Conservation (phyloP, 1,284 basidiomycete genomes). For the Stereum hirsutum region DNA sequence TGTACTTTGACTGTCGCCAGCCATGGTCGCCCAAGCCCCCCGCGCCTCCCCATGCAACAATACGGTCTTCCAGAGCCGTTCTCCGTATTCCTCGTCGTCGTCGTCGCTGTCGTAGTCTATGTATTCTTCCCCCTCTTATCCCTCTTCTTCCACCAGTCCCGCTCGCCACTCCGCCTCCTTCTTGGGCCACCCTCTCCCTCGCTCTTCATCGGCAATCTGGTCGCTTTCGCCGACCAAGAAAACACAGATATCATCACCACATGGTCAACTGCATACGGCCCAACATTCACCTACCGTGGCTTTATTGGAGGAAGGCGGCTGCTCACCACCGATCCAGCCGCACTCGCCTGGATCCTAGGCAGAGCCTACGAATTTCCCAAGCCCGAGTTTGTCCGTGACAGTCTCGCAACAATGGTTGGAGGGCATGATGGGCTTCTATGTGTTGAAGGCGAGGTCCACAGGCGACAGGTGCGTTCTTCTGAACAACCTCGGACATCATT, state of each 20-base stretch:
- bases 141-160: conserved; percentile 23
- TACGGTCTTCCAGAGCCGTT: no score
- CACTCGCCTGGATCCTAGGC: conserved; percentile 51
- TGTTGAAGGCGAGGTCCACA: conserved; percentile 42
- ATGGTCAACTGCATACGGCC: conserved; percentile 41
- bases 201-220: conserved; percentile 47
- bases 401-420: conserved; percentile 44
- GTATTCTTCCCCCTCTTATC: conserved; percentile 23
- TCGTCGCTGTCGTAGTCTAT: conserved; percentile 15
- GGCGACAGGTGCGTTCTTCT: conserved; percentile 34
- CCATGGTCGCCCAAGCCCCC: no score
- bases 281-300: conserved; percentile 45
- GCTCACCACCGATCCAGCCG: conserved; percentile 50
- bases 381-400: conserved; percentile 49
- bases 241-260: conserved; percentile 40
- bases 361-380: conserved; percentile 60
- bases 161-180: conserved; percentile 29
- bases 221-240: conserved; percentile 46
- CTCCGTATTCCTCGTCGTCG: conserved; percentile 4
- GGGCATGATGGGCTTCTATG: conserved; percentile 39
- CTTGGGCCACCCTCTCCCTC: conserved; percentile 30
- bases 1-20: no score
- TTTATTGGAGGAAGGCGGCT: conserved; percentile 46
- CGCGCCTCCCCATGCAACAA: no score
- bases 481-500: background rate